Percentiles rank a stretch among this genome's conserved stretches.
These are phyloP conservation scores for Xerocomellus intermedius DNA, from an alignment of 768 basidiomycete species.

Conservation along the genomic window DNA sequence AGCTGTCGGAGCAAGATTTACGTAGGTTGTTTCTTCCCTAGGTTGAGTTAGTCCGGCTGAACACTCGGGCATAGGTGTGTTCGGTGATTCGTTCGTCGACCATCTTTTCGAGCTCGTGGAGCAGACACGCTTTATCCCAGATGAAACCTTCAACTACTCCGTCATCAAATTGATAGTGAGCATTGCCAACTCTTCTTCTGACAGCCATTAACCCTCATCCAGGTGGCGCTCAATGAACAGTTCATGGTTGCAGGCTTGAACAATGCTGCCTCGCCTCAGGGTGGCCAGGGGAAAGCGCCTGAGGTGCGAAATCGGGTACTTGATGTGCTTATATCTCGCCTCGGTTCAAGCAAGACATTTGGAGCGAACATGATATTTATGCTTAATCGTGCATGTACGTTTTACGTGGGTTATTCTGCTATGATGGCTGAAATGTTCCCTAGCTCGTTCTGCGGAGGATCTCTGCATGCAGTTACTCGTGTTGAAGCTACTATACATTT, in stretches of 20 bases:
- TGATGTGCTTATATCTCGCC: constrained; percentile 76
- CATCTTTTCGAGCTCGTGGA: constrained; percentile 92
- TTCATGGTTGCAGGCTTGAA: constrained; percentile 89
- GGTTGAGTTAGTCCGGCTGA: constrained; percentile 9
- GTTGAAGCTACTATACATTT: constrained; percentile 89
- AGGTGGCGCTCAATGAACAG: constrained; percentile 96
- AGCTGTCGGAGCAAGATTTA: constrained; percentile 73
- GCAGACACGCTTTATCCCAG: constrained; percentile 80
- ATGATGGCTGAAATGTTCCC: constrained; percentile 5
- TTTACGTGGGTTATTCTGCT: not conserved
- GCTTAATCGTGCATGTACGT: constrained; percentile 90
- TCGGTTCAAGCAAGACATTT: constrained; percentile 89
- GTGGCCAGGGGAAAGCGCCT: constrained; percentile 28
- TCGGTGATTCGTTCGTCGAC: constrained; percentile 82
- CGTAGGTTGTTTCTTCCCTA: constrained; percentile 45
- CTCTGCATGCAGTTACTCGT: constrained; percentile 93
- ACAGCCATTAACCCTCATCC: constrained; percentile 9
- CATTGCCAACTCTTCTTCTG: constrained; percentile 1
- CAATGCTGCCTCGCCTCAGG: constrained; percentile 22
- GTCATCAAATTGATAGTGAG: constrained; percentile 92
- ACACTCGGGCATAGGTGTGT: constrained; percentile 52
- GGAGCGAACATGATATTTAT: constrained; percentile 99
- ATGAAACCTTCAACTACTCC: constrained; percentile 93
- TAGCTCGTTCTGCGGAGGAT: constrained; percentile 86
- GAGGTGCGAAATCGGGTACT: constrained; percentile 76